Base-by-base conservation (phyloP, 164 flowering plant genomes). In the Houttuynia cordata region DNA sequence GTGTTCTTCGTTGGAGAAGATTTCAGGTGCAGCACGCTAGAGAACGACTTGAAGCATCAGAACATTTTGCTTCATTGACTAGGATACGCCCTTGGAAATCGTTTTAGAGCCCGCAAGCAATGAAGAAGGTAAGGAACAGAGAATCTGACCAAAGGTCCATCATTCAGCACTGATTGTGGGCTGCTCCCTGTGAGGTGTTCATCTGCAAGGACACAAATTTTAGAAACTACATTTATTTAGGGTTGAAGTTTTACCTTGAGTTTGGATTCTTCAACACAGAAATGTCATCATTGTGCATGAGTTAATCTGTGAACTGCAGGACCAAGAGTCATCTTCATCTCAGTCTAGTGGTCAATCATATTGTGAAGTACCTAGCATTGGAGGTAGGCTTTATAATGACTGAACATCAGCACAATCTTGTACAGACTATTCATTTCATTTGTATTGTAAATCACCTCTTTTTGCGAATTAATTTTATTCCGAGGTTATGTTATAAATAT, bases 291-390 rank as follows among this genome's bases (percentile, higher is more conserved):
- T 45, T 45, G 60, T 70, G 57, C 51, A 79, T 68, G 72, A 71
- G 69, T 42, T 60, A 77, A 25, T 69, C 76, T 63, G 68, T 65
- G 74, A 73, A 61, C 62, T 74, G 8, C 74, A 76, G 47, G 86
- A 76, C 54, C 80, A 71, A 54, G 83, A 77, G 57, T 80, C 83
- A 17, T 66, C 83, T 19, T 75, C 83, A 21, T 65, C 79, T 57
- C 85, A 78, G 52, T 83, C 84, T 50, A 74, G 77, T 54, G 69
- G 71, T 64, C 79, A 77, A 61, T 45, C 49, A 12, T 12, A 3
- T 45, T 4, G 13, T 2, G 49, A 45, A 45, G 49, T 45, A 12
- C 4, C 17, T 45, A 45, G 49, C 17, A 3, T 12, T 45, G 49
- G 17, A 45, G 49, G 49, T 45, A 45, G 12, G 2, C 49, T 10